These are phyloP conservation scores for Afroboletus lepidellus DNA, from an alignment of 1,284 basidiomycete genomes.

Conservation along the genomic window DNA sequence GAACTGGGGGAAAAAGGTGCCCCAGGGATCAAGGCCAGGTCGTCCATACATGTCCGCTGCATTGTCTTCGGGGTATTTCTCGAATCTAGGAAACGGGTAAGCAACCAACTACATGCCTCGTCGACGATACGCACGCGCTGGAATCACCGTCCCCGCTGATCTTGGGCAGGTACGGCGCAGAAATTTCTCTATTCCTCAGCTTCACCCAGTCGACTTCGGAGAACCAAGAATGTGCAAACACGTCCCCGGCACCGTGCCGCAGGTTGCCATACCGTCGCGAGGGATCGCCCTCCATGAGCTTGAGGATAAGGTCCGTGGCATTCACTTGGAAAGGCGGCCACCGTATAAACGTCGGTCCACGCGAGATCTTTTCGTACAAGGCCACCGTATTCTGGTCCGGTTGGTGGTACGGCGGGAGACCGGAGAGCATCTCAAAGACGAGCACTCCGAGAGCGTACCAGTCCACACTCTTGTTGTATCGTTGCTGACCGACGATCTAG, in stretches of 20 bases:
- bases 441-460: constrained; percentile 99
- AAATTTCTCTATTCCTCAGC: constrained; percentile 83
- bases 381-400: constrained; percentile 62
- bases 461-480: constrained; percentile 97
- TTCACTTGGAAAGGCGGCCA: constrained; percentile 88
- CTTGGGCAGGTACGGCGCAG: constrained; percentile 93
- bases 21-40: constrained; percentile 53
- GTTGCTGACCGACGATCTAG: constrained; percentile 82
- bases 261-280: constrained; percentile 93
- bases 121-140: constrained; percentile 69
- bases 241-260: constrained; percentile 88
- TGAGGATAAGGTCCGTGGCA: constrained; percentile 87
- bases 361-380: constrained; percentile 80
- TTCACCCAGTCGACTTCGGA: constrained; percentile 94
- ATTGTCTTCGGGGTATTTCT: constrained; percentile 73
- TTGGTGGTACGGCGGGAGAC: constrained; percentile 77
- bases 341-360: constrained; percentile 74
- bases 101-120: neutral
- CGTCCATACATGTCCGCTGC: constrained; percentile 57
- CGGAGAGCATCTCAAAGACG: constrained; percentile 96
- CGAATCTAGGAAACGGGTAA: constrained; percentile 52
- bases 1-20: constrained; percentile 63
- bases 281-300: constrained; percentile 88
- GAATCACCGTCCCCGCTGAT: constrained; percentile 86
- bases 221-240: constrained; percentile 97